Evolutionary conservation across 306 rosid species (phyloP), one percentile per base, ranked within the genome.

Genomic region (Mimosa bimucronata): DNA sequence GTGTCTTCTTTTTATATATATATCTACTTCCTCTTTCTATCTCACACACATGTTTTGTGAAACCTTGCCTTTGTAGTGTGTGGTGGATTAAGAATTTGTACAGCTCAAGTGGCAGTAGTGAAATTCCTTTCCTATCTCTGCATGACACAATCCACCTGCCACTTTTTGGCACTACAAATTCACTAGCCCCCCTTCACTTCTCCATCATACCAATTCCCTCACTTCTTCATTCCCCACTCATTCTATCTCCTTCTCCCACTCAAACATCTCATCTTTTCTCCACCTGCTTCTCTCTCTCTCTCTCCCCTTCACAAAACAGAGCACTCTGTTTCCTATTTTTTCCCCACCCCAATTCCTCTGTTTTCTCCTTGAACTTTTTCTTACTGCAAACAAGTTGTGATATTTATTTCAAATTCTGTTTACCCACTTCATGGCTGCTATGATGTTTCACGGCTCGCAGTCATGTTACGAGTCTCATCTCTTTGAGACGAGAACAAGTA

Each of bases 151-250:
- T 21, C 80, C 15, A 25, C 80, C 78, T 48, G 61, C 55, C 85
- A 81, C 92, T 88, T 91, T 88, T 85, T 44, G 77, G 82, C 75
- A 85, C 98, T 94, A 94, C 90, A 94, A 94, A 94, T 94, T 83
- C 90, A 73, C 41, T 45, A 66, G 18, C 46, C 66, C 66, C 9
- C 79, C 84, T 50, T 74, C 87, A 60, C 85, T 85, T 83, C 88
- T 84, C 71, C 61, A 77, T 72, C 94, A 87, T 79, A 84, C 73
- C 87, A 84, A 44, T 77, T 19, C 61, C 41, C 58, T 62, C 28
- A n/a, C 3, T 25, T 38, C 28, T 53, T 40, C 50, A 8, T 21
- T 44, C 37, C 41, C 45, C n/a, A 55, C 25, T 40, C 79, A 70
- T 69, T 40, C 66, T 55, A 55, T 12, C 19, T 18, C 30, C 19